These are phyloP conservation scores for Xylariaceae sp. DNA, from an alignment of 2,329 filamentous ascomycete species.

Conservation along the genomic window DNA sequence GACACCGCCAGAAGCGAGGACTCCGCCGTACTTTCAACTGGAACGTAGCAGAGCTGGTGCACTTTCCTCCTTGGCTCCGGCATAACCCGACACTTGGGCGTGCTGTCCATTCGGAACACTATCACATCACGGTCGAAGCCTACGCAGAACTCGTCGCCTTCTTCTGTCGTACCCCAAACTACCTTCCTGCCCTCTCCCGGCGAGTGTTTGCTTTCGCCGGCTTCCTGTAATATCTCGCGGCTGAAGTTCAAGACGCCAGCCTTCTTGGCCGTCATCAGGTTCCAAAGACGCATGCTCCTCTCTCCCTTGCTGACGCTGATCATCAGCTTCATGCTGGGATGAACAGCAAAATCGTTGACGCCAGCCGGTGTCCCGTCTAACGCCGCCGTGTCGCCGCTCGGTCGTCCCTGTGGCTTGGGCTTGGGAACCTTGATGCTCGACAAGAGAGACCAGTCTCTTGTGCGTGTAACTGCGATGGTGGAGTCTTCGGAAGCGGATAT, in stretches of 20 bases:
- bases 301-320: slow-evolving; percentile 87
- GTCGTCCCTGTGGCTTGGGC: slow-evolving; percentile 71
- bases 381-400: slow-evolving; percentile 84
- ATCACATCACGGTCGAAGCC: slow-evolving; percentile 81
- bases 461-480: slow-evolving; percentile 79
- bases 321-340: slow-evolving; percentile 96
- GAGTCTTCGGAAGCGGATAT: slow-evolving; percentile 87
- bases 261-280: slow-evolving; percentile 92
- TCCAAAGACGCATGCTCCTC: slow-evolving; percentile 90
- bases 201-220: slow-evolving; percentile 70
- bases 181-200: slow-evolving; percentile 80
- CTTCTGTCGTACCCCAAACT: slow-evolving; percentile 67
- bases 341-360: slow-evolving; percentile 90
- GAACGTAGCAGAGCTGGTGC: slow-evolving; percentile 72
- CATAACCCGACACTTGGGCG: slow-evolving; percentile 68
- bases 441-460: slow-evolving; percentile 82
- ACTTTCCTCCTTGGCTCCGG: slow-evolving; percentile 69
- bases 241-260: slow-evolving; percentile 86
- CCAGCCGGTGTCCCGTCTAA: slow-evolving; percentile 77
- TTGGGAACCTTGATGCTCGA: slow-evolving; percentile 85
- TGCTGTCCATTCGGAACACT: slow-evolving; percentile 84
- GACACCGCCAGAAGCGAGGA: slow-evolving; percentile 64
- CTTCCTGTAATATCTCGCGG: slow-evolving; percentile 63
- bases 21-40: slow-evolving; percentile 44
- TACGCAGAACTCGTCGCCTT: slow-evolving; percentile 77